Conservation (phyloP, 305 asterid species). For the Fraxinus latifolia region DNA sequence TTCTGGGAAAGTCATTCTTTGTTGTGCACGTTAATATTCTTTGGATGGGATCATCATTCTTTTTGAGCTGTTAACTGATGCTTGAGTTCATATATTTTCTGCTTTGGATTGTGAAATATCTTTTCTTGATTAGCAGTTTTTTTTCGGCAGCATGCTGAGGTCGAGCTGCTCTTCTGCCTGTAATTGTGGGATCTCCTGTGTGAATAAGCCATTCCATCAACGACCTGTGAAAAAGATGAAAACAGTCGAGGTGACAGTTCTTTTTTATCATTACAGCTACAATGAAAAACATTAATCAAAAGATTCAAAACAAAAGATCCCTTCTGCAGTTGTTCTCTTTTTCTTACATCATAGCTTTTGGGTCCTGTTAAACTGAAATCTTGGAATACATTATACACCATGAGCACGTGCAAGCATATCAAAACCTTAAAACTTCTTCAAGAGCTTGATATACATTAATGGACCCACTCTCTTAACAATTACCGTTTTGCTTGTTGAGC, state of each 20-base stretch:
- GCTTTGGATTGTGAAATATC: conserved; percentile 8
- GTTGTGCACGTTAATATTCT: conserved; percentile 15
- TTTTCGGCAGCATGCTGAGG: conserved; percentile 61
- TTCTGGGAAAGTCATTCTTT: not conserved
- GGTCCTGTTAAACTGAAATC: conserved; percentile 1
- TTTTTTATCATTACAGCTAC: conserved; percentile 10
- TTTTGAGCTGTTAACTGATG: not conserved
- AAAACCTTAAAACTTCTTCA: conserved; percentile 6
- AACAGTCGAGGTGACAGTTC: conserved; percentile 61
- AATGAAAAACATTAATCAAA: not conserved
- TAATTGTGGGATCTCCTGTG: conserved; percentile 80
- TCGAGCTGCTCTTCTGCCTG: conserved; percentile 89
- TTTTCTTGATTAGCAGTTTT: conserved; percentile 20
- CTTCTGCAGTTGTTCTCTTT: not conserved
- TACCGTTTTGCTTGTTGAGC: not conserved
- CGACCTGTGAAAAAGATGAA: conserved; percentile 87
- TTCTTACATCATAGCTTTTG: conserved; percentile 15
- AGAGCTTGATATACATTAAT: conserved; percentile 9
- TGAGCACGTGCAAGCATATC: not conserved
- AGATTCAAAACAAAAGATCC: not conserved
- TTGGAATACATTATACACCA: conserved; percentile 11
- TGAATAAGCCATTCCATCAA: conserved; percentile 90
- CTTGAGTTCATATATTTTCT: conserved; percentile 9
- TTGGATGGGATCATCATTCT: conserved; percentile 11
- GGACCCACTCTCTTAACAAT: not conserved